Conservation (phyloP, 2,329 filamentous ascomycete species). For the Corynespora cassiicola region DNA sequence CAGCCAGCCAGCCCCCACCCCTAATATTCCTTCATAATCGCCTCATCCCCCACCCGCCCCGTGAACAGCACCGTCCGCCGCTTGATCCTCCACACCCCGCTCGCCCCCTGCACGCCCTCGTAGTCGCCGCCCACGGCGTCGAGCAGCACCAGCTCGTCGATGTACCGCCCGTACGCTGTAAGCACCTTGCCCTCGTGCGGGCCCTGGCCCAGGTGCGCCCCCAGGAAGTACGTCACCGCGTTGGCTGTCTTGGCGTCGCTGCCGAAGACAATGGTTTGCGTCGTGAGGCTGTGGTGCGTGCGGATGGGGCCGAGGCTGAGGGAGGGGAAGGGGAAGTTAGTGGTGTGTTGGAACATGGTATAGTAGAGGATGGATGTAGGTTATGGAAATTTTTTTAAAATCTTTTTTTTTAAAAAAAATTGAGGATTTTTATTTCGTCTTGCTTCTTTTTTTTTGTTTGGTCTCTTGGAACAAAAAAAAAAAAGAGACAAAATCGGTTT, state of each 20-base stretch:
- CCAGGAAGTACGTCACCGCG: constrained; percentile 50
- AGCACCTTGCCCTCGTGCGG: constrained; percentile 49
- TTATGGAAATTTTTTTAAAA: no score
- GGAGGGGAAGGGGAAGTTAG: background rate
- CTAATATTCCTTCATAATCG: constrained; percentile 42
- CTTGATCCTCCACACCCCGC: constrained; percentile 48
- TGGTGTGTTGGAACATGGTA: background rate
- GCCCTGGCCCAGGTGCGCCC: constrained; percentile 51
- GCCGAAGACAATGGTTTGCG: constrained; percentile 46
- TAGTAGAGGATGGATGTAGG: background rate
- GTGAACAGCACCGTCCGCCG: constrained; percentile 47
- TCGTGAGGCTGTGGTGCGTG: constrained; percentile 53
- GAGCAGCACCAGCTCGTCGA: constrained; percentile 44
- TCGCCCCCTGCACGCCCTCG: constrained; percentile 44
- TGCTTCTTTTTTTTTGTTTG: no score
- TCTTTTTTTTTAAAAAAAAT: no score
- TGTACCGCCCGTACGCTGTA: constrained; percentile 51
- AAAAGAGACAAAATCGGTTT: no score
- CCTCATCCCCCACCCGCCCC: constrained; percentile 41
- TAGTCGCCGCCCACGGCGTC: constrained; percentile 23
- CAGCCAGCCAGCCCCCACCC: background rate
- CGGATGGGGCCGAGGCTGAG: constrained; percentile 47
- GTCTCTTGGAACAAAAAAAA: no score
- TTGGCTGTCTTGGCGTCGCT: constrained; percentile 37
- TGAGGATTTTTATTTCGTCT: no score